These are phyloP conservation scores for Colletotrichum sojae DNA, from an alignment of 2,329 filamentous ascomycete genomes.

Conservation along the genomic window DNA sequence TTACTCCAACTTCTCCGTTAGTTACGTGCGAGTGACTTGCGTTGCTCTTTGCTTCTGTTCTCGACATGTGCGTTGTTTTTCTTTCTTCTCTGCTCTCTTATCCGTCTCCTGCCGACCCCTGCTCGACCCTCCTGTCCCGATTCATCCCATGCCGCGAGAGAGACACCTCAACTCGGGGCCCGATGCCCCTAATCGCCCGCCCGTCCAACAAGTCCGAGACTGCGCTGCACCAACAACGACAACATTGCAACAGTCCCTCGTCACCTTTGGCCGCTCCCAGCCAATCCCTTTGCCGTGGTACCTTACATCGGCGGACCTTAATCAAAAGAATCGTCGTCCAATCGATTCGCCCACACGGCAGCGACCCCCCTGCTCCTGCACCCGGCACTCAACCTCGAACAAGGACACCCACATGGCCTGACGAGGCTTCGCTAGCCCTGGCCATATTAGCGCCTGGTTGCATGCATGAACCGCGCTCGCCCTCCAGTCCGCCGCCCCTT, in stretches of 20 bases:
- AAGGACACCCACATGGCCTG: slow-evolving; percentile 41
- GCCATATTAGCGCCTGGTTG: slow-evolving; percentile 22
- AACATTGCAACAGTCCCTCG: slow-evolving; percentile 21
- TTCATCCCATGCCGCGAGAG: slow-evolving; percentile 3
- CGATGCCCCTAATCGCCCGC: slow-evolving; percentile 4
- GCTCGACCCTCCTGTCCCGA: neutral
- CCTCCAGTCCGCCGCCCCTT: neutral
- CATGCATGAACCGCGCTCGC: slow-evolving; percentile 17
- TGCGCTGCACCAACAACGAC: slow-evolving; percentile 9
- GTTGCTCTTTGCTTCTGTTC: neutral
- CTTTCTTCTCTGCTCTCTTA: neutral
- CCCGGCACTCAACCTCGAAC: slow-evolving; percentile 43
- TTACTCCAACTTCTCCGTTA: too few relatives aligned
- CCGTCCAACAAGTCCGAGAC: slow-evolving; percentile 16
- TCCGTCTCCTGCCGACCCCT: neutral
- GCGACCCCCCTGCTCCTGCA: slow-evolving; percentile 21
- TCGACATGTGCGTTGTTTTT: slow-evolving; percentile 7
- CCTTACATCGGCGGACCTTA: slow-evolving; percentile 35
- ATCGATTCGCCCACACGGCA: slow-evolving; percentile 35
- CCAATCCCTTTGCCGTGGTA: slow-evolving; percentile 33
- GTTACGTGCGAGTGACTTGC: too few relatives aligned
- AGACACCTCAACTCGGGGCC: neutral
- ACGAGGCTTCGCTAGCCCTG: slow-evolving; percentile 34
- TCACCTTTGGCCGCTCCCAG: slow-evolving; percentile 8
- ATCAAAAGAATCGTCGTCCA: slow-evolving; percentile 32